These are phyloP conservation scores for Colletotrichum zoysiae DNA, from an alignment of 2,329 filamentous ascomycete genomes.

Conservation along the genomic window DNA sequence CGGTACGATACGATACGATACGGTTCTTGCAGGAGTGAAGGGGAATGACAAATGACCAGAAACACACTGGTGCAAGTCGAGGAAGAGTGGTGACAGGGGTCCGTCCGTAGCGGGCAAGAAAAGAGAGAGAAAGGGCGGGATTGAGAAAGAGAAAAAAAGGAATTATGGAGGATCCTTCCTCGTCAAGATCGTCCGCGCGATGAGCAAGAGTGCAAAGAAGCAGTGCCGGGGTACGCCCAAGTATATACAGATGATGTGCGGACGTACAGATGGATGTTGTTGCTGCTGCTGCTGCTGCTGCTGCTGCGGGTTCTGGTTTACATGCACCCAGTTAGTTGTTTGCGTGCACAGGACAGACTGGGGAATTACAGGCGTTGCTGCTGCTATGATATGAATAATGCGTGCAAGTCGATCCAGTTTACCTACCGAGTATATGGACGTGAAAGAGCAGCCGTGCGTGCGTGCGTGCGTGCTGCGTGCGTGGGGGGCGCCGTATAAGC, in stretches of 20 bases:
- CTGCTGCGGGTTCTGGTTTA: background rate
- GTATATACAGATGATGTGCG: conserved; percentile 29
- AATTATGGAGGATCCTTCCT: conserved; percentile 33
- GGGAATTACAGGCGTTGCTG: background rate
- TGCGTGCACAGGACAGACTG: conserved; percentile 2
- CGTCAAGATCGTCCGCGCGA: conserved; percentile 39
- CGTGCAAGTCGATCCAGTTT: conserved; percentile 21
- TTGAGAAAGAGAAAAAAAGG: conserved; percentile 33
- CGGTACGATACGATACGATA: background rate
- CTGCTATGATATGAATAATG: background rate
- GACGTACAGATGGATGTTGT: background rate
- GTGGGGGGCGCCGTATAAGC: background rate
- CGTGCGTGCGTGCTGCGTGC: too few species aligned
- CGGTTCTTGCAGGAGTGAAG: conserved; percentile 21
- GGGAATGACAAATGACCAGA: conserved; percentile 39
- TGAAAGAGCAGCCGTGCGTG: background rate
- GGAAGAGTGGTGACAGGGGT: conserved; percentile 11
- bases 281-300: background rate
- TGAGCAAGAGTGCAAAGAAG: conserved; percentile 25
- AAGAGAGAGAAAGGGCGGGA: conserved; percentile 20
- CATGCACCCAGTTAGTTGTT: background rate
- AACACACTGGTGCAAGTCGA: background rate
- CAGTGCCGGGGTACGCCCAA: conserved; percentile 21
- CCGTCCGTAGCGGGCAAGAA: conserved; percentile 11
- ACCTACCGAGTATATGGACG: background rate